Percentiles rank a stretch among this genome's conserved stretches.
Conservation (phyloP, 768 basidiomycete species). For the Paxillus rubicundulus region DNA sequence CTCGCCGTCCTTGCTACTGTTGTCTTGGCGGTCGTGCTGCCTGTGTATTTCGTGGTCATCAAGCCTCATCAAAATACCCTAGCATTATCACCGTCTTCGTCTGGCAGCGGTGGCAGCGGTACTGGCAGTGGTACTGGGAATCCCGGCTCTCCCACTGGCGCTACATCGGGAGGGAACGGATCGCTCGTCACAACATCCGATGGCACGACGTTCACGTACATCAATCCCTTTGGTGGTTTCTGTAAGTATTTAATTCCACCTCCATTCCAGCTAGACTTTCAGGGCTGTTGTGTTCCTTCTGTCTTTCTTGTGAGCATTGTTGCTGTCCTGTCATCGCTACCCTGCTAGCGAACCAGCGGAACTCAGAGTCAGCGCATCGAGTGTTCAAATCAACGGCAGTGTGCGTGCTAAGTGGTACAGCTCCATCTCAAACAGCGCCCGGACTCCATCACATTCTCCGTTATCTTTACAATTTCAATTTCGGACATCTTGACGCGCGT, state of each 20-base stretch:
- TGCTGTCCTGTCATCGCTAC: background rate
- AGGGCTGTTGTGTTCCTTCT: background rate
- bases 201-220: slow-evolving; percentile 73
- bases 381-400: background rate
- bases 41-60: slow-evolving; percentile 34
- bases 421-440: background rate
- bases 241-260: slow-evolving; percentile 43
- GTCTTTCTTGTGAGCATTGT: background rate
- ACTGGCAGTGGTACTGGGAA: slow-evolving; percentile 8
- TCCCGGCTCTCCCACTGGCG: slow-evolving; percentile 8
- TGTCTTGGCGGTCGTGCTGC: slow-evolving; percentile 41
- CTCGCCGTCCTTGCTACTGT: slow-evolving; percentile 30
- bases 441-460: background rate
- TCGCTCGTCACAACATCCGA: slow-evolving; percentile 60
- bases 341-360: background rate
- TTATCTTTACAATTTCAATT: background rate
- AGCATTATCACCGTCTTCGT: background rate
- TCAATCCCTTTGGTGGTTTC: slow-evolving; percentile 72
- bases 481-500: background rate
- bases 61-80: slow-evolving; percentile 17
- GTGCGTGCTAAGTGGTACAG: background rate
- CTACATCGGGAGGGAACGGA: slow-evolving; percentile 61
- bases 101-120: slow-evolving; percentile 1
- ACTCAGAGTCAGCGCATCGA: background rate
- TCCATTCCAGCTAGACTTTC: background rate